phyloP scores from a whole-genome alignment of 108 stramenopile genomes.

The Nitzschia sp. region DNA sequence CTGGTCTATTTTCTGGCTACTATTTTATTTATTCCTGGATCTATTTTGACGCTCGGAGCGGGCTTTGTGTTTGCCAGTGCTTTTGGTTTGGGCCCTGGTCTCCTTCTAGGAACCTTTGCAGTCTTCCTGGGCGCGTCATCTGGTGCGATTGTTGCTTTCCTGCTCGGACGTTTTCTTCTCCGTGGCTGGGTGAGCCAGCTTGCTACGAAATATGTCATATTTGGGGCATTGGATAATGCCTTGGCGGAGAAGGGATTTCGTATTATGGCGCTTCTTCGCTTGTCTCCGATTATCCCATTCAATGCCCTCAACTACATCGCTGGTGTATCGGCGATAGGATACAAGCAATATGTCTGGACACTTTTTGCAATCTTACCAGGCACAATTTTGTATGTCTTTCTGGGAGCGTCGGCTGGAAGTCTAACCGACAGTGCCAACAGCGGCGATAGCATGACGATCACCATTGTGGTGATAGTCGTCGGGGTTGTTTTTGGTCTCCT shows the following conservation, averaged over 20 bases:
- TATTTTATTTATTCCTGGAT: conserved; percentile 70
- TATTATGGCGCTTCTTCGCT: conserved; percentile 54
- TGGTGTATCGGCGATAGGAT: conserved; percentile 48
- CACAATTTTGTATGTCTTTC: conserved; percentile 69
- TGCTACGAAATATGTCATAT: conserved; percentile 48
- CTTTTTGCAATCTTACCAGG: conserved; percentile 76
- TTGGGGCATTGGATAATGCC: conserved; percentile 61
- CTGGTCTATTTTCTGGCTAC: conserved; percentile 68
- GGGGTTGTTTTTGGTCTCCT: conserved; percentile 63
- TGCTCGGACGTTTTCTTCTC: conserved; percentile 61
- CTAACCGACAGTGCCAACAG: conserved; percentile 51
- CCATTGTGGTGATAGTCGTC: conserved; percentile 48
- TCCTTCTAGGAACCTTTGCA: conserved; percentile 50
- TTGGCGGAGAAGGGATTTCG: conserved; percentile 61
- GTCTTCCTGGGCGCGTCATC: conserved; percentile 66
- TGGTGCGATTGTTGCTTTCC: conserved; percentile 43
- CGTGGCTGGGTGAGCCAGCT: conserved; percentile 51
- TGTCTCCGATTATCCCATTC: conserved; percentile 64
- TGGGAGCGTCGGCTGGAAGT: conserved; percentile 74
- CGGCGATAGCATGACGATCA: conserved; percentile 32
- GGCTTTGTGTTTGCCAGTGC: conserved; percentile 73
- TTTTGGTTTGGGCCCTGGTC: conserved; percentile 59
- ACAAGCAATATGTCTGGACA: conserved; percentile 47
- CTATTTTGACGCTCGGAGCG: conserved; percentile 71
- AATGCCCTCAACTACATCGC: conserved; percentile 59